A percentile compares a stretch with the other conserved stretches of the same genome.
Conservation (phyloP, 768 basidiomycete species). For the Amanita subjunquillea region DNA sequence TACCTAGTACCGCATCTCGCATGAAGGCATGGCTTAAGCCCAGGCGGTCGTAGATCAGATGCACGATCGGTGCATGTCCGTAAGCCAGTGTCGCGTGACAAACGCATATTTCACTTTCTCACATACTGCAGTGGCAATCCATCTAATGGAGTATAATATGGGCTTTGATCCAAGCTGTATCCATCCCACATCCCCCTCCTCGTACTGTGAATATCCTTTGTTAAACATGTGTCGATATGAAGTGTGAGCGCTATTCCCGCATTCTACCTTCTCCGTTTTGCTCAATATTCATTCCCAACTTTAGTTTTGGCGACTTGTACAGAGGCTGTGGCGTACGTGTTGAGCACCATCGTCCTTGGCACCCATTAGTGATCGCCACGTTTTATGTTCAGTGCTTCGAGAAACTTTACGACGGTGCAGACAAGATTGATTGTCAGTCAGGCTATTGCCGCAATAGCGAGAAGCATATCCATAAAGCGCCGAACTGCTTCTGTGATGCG, state of each 20-base stretch:
- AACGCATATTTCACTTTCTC: conserved; percentile 11
- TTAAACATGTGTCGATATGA: conserved; percentile 45
- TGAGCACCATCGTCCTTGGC: conserved; percentile 6
- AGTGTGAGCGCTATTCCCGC: conserved; percentile 28
- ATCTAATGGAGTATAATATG: conserved; percentile 18
- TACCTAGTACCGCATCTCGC: neutral
- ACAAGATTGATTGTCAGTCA: conserved; percentile 42
- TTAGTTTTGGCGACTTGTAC: conserved; percentile 33
- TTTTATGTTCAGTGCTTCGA: conserved; percentile 45
- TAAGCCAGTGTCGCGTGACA: conserved; percentile 24
- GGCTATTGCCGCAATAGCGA: conserved; percentile 42
- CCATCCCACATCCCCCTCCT: conserved; percentile 7
- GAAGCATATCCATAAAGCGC: conserved; percentile 51
- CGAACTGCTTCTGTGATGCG: conserved; percentile 43
- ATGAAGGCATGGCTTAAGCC: conserved; percentile 15
- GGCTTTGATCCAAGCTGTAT: conserved; percentile 12
- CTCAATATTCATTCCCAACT: conserved; percentile 1
- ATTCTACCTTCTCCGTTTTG: neutral
- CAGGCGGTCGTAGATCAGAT: conserved; percentile 13
- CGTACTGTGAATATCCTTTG: neutral
- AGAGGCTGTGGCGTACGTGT: conserved; percentile 29
- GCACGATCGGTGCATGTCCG: conserved; percentile 1
- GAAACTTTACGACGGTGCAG: conserved; percentile 50
- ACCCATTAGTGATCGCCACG: conserved; percentile 5
- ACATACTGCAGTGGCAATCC: conserved; percentile 13